A percentile compares a stretch with the other conserved stretches of the same genome.
Evolutionary conservation across 768 basidiomycete genomes (phyloP).

Genomic region (Termitomyces sp.): DNA sequence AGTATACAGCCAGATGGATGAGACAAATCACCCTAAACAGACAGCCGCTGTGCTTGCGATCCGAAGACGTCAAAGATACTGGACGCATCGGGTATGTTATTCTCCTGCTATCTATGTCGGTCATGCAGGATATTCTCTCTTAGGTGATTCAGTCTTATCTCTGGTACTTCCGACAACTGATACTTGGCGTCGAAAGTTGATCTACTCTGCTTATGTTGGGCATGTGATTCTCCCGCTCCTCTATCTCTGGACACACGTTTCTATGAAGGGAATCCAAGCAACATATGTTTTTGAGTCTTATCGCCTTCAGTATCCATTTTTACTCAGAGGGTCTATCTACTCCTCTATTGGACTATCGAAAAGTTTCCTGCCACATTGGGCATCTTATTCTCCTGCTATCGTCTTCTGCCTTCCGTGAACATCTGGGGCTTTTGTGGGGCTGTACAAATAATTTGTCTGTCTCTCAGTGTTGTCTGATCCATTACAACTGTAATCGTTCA

Average conservation of each 20-base stretch:
- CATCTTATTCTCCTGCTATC: neutral
- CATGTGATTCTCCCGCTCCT: neutral
- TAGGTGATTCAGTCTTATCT: neutral
- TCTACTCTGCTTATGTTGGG: neutral
- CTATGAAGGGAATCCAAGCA: neutral
- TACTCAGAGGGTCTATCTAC: neutral
- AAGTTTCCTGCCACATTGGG: neutral
- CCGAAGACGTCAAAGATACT: neutral
- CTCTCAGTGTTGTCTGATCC: neutral
- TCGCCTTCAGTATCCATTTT: neutral
- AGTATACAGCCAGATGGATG: too few species aligned
- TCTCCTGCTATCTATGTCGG: neutral
- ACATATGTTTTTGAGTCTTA: neutral
- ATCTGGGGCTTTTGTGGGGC: neutral
- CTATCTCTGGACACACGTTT: neutral
- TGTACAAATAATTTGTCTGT: neutral
- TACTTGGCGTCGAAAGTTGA: too few species aligned
- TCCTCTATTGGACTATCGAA: too few species aligned
- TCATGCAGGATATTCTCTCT: neutral
- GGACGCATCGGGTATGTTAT: neutral
- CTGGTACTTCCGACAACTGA: neutral
- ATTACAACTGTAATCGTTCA: neutral
- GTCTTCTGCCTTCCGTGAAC: neutral
- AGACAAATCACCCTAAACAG: neutral
- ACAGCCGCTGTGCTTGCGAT: neutral